Conservation (phyloP, 768 basidiomycete genomes). For the Boletus rex-veris region DNA sequence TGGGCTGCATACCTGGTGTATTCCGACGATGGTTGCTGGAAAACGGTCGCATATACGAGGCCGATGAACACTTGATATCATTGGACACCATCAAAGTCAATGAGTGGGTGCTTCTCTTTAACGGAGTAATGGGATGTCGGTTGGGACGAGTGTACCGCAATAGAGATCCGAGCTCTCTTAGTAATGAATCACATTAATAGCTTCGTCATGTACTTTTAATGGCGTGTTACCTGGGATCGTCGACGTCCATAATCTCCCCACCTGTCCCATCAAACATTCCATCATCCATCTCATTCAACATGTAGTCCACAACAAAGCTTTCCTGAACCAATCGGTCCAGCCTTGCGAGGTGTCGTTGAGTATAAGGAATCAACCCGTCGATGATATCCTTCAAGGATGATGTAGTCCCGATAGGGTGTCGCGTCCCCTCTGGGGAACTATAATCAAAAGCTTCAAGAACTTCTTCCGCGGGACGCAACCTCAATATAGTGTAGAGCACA, state of each 20-base stretch:
- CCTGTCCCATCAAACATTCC: slow-evolving; percentile 60
- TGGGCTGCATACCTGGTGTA: slow-evolving; percentile 73
- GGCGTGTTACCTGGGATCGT: slow-evolving; percentile 7
- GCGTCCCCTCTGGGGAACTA: slow-evolving; percentile 15
- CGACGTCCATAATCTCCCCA: slow-evolving; percentile 42
- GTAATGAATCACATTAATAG: background rate
- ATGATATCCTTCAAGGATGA: slow-evolving; percentile 65
- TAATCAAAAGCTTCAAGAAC: slow-evolving; percentile 60
- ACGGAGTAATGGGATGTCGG: slow-evolving; percentile 68
- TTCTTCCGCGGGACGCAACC: slow-evolving; percentile 70
- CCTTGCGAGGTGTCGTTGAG: slow-evolving; percentile 84
- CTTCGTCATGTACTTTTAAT: slow-evolving; percentile 17
- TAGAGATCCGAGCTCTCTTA: background rate
- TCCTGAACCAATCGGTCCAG: slow-evolving; percentile 89
- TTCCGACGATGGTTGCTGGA: slow-evolving; percentile 67
- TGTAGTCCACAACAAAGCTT: slow-evolving; percentile 91
- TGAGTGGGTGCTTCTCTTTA: slow-evolving; percentile 70
- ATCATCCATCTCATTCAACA: slow-evolving; percentile 84
- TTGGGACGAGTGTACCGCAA: slow-evolving; percentile 38
- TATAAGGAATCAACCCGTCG: slow-evolving; percentile 88
- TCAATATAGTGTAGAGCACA: slow-evolving; percentile 77
- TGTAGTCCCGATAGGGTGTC: slow-evolving; percentile 16
- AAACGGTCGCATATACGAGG: slow-evolving; percentile 53
- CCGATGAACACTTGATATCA: slow-evolving; percentile 39
- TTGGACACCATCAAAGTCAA: slow-evolving; percentile 43